These are phyloP conservation scores for Immersiporthe knoxdaviesiana DNA, from an alignment of 2,329 filamentous ascomycete genomes.

Conservation along the genomic window DNA sequence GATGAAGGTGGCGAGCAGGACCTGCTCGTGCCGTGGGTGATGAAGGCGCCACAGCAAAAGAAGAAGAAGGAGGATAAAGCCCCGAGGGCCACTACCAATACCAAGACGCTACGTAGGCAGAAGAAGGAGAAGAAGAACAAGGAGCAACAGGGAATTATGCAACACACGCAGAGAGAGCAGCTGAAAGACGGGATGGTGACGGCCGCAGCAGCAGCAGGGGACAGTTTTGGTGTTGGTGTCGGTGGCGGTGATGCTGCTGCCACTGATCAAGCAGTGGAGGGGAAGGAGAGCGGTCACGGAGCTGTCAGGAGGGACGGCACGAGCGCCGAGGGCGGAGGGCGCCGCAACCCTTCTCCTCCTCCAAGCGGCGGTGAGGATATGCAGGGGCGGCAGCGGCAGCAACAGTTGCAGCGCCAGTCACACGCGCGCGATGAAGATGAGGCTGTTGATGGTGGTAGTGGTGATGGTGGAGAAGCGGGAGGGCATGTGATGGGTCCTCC, in stretches of 20 bases:
- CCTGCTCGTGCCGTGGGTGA: slow-evolving; percentile 94
- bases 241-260: no score
- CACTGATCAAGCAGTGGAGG: background rate
- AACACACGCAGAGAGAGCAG: slow-evolving; percentile 9
- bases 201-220: background rate
- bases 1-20: slow-evolving; percentile 83
- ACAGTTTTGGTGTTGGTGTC: background rate
- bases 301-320: background rate
- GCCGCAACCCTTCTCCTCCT: background rate
- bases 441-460: background rate
- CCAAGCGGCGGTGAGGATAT: slow-evolving; percentile 27
- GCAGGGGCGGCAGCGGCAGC: slow-evolving; percentile 17
- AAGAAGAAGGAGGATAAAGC: slow-evolving; percentile 29
- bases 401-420: slow-evolving; percentile 1
- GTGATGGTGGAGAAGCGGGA: background rate
- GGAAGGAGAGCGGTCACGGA: background rate
- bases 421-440: slow-evolving; percentile 5
- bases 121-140: slow-evolving; percentile 5
- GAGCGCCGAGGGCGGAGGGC: slow-evolving; percentile 3
- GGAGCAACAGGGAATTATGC: no score
- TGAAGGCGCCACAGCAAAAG: slow-evolving; percentile 47
- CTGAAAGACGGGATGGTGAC: background rate
- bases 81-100: slow-evolving; percentile 1
- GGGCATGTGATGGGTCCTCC: slow-evolving; percentile 4
- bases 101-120: slow-evolving; percentile 5